These are phyloP conservation scores for Colletotrichum neosansevieriae DNA, from an alignment of 2,329 filamentous ascomycete species.

Conservation along the genomic window DNA sequence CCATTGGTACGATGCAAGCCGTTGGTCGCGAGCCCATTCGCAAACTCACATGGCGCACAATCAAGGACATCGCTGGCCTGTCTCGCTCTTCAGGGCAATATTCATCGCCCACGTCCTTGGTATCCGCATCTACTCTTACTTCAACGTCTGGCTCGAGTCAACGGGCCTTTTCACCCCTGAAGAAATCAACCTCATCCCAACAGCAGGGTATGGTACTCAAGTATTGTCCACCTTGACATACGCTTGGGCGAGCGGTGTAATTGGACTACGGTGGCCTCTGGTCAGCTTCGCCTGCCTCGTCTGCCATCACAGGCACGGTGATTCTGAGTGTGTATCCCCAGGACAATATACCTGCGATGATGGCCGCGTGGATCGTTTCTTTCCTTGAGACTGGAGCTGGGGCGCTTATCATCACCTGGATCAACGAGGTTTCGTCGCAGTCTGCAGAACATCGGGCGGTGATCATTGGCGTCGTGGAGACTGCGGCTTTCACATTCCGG, in stretches of 20 bases:
- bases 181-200: slow-evolving; percentile 43
- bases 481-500: slow-evolving; percentile 57
- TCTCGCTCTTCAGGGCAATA: slow-evolving; percentile 50
- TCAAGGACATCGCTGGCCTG: slow-evolving; percentile 48
- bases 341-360: slow-evolving; percentile 49
- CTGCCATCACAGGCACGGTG: slow-evolving; percentile 49
- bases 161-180: slow-evolving; percentile 44
- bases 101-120: slow-evolving; percentile 51
- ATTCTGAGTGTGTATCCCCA: slow-evolving; percentile 52
- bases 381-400: slow-evolving; percentile 52
- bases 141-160: slow-evolving; percentile 50
- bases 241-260: slow-evolving; percentile 64
- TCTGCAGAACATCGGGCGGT: slow-evolving; percentile 63
- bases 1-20: slow-evolving; percentile 47
- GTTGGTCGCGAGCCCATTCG: slow-evolving; percentile 48
- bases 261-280: slow-evolving; percentile 65
- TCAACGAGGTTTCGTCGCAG: slow-evolving; percentile 58
- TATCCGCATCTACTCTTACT: slow-evolving; percentile 52
- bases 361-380: slow-evolving; percentile 52
- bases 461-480: slow-evolving; percentile 62
- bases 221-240: slow-evolving; percentile 65
- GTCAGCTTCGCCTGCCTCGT: slow-evolving; percentile 61
- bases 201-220: slow-evolving; percentile 44
- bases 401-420: slow-evolving; percentile 57
- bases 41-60: slow-evolving; percentile 46